A percentile compares a stretch with the other conserved stretches of the same genome.
Evolutionary conservation across 805 yeast genomes (phyloP).

Genomic region (Saccharomycopsis fibuligera): DNA sequence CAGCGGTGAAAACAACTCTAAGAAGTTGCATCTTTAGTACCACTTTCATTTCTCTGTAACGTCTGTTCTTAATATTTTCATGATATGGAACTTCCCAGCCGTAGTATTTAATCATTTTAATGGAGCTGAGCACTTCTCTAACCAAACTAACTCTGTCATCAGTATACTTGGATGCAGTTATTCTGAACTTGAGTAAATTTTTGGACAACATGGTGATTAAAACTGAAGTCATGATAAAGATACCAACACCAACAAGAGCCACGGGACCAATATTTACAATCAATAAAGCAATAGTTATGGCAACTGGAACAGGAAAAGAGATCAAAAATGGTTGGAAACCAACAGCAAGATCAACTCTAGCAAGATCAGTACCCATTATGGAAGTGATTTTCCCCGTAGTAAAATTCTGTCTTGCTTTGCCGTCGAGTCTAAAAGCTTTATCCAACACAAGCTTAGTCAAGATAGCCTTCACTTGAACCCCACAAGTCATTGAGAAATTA

Average conservation of each 20-base stretch:
- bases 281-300: conserved; percentile 56
- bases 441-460: conserved; percentile 59
- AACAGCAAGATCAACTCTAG: conserved; percentile 65
- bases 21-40: conserved; percentile 54
- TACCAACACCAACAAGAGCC: conserved; percentile 59
- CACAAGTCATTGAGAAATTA: conserved; percentile 47
- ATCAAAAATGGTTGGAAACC: conserved; percentile 53
- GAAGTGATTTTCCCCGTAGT: conserved; percentile 64
- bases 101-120: conserved; percentile 71
- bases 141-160: conserved; percentile 57
- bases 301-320: conserved; percentile 54
- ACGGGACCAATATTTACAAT: conserved; percentile 63
- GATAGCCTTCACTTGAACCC: conserved; percentile 61
- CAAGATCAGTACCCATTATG: conserved; percentile 68
- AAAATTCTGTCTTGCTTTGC: conserved; percentile 45
- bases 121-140: conserved; percentile 55
- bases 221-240: conserved; percentile 28
- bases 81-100: conserved; percentile 82
- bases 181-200: conserved; percentile 40
- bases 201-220: conserved; percentile 40
- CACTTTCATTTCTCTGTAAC: conserved; percentile 51
- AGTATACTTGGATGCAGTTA: conserved; percentile 49
- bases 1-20: conserved; percentile 49
- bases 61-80: conserved; percentile 41
- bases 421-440: conserved; percentile 54